Evolutionary conservation across 768 basidiomycete genomes (phyloP), one percentile per base, ranked within the genome.

Genomic region (Trametes cinnabarina): DNA sequence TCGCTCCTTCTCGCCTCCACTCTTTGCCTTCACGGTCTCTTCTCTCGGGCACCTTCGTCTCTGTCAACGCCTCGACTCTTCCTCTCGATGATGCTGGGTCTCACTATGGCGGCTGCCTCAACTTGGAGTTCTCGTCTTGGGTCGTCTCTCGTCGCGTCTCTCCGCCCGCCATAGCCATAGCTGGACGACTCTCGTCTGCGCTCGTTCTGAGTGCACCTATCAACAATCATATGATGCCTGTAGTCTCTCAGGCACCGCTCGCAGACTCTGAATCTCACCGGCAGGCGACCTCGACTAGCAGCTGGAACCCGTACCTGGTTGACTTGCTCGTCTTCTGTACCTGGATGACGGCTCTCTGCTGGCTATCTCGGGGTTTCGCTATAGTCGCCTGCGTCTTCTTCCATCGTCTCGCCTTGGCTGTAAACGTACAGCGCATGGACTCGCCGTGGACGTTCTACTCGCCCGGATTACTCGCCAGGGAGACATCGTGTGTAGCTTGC

Each of bases 381-480:
- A 22, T 48, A 4, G 6, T 34, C 7, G 47, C 47, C 19, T 48
- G 32, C 47, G 30, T 34, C 30, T 32, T 22, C 47, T 48, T 48
- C 47, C 32, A 48, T n/a, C 47, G n/a, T 48, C n/a, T 48, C 6
- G 32, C 47, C 19, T 48, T n/a, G 19, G 47, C n/a, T 10, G 47
- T 48, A 32, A 25, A 48, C 25, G 47, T 48, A 3, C 47, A 48
- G 30, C 30, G 47, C n/a, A 48, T 48, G 47, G 47, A 48, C 47
- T 48, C 47, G 47, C 47, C 47, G 30, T 48, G 47, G 47, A 34
- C 47, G 30, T 48, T 48, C 30, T 48, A 48, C 47, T 48, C 47
- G 17, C 17, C 35, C 47, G 47, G 47, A 34, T 19, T 48, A 19
- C 47, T 48, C 47, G 47, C 47, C 26, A n/a, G n/a, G 30, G 47